Evolutionary conservation across 192 early-diverging fungal species (phyloP).

Genomic region (Gryganskiella cystojenkinii): DNA sequence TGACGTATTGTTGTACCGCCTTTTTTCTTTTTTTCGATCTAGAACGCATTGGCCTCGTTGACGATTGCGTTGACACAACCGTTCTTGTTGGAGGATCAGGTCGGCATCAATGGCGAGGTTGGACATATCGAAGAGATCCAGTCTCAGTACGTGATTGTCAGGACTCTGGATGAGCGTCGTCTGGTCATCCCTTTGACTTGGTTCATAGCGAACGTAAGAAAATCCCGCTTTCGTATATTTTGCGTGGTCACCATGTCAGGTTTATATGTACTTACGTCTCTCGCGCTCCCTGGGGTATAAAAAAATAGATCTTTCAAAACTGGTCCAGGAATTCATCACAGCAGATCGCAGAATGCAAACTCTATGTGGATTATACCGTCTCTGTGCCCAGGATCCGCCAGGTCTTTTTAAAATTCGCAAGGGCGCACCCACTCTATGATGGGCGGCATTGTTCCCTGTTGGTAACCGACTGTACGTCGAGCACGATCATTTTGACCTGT

Average conservation of each 20-base stretch:
- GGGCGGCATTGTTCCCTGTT: constrained; percentile 31
- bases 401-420: constrained; percentile 38
- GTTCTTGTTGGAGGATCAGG: constrained; percentile 54
- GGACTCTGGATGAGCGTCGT: constrained; percentile 47
- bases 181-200: constrained; percentile 53
- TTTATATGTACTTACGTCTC: no score
- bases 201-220: constrained; percentile 44
- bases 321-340: constrained; percentile 47
- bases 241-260: no score
- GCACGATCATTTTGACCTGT: constrained; percentile 26
- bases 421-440: constrained; percentile 33
- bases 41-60: constrained; percentile 55
- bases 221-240: not conserved
- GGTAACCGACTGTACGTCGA: constrained; percentile 19
- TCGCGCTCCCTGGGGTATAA: not conserved
- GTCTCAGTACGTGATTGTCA: constrained; percentile 54
- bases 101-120: constrained; percentile 27
- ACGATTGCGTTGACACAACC: constrained; percentile 58
- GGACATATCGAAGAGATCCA: constrained; percentile 57
- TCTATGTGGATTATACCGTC: constrained; percentile 24
- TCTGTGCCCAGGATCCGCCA: constrained; percentile 35
- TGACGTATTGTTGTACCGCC: no score
- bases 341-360: constrained; percentile 46
- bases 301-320: constrained; percentile 49
- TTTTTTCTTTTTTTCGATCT: not conserved